Conservation (phyloP, 177 flowering plant species). For the Tripterygium wilfordii region DNA sequence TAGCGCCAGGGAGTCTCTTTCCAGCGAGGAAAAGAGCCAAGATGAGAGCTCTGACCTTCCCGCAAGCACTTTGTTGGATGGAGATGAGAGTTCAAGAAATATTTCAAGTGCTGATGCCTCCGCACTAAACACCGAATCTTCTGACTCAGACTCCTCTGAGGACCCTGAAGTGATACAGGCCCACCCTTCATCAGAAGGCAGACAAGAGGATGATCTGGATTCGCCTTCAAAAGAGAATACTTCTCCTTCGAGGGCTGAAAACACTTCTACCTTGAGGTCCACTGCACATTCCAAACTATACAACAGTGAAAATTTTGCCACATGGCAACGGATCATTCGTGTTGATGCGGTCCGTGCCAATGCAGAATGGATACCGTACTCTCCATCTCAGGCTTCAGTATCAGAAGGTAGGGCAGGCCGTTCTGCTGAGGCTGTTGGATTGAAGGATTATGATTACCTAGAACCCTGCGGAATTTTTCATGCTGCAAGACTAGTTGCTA, state of each 20-base stretch:
- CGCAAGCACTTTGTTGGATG: conserved; percentile 23
- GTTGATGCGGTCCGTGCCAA: conserved; percentile 46
- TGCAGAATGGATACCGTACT: conserved; percentile 30
- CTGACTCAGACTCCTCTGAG: conserved; percentile 69
- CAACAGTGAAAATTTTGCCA: conserved; percentile 26
- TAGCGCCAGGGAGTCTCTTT: conserved; percentile 73
- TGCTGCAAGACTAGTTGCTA: conserved; percentile 39
- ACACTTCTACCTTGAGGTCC: no score
- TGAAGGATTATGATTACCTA: conserved; percentile 40
- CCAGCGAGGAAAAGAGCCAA: conserved; percentile 43
- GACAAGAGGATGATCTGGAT: conserved; percentile 15
- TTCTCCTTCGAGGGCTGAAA: conserved; percentile 12
- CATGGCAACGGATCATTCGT: conserved; percentile 51
- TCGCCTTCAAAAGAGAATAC: conserved; percentile 3
- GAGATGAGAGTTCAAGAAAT: conserved; percentile 24
- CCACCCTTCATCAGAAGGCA: conserved; percentile 18
- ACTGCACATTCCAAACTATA: conserved; percentile 6
- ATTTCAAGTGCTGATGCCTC: conserved; percentile 31
- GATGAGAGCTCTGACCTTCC: conserved; percentile 32
- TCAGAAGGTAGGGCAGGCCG: conserved; percentile 49
- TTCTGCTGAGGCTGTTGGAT: conserved; percentile 45
- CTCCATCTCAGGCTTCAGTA: conserved; percentile 51
- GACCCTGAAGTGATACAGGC: conserved; percentile 46
- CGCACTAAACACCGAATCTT: conserved; percentile 42
- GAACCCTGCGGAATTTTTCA: conserved; percentile 34